Percentiles rank a stretch among this genome's conserved stretches.
These are phyloP conservation scores for Phanerochaete sordida DNA, from an alignment of 768 basidiomycete species.

Conservation along the genomic window DNA sequence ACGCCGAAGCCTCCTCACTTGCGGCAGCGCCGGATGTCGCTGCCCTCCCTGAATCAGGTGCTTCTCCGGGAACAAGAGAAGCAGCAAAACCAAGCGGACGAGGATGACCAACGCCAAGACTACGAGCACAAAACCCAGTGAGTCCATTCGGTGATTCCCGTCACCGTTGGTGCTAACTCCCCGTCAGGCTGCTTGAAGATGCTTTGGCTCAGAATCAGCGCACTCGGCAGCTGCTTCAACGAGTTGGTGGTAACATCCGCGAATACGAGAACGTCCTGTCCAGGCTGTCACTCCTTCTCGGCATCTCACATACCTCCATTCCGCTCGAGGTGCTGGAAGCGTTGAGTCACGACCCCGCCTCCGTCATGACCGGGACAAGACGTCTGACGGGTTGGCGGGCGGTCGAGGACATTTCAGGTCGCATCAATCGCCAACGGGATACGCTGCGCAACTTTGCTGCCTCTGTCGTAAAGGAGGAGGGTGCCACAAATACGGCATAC, in stretches of 20 bases:
- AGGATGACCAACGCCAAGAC: constrained; percentile 45
- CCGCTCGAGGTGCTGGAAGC: constrained; percentile 70
- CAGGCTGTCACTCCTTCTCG: constrained; percentile 46
- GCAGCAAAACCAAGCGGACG: constrained; percentile 40
- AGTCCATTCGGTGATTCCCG: constrained; percentile 17
- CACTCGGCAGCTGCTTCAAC: constrained; percentile 66
- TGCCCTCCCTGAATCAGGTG: constrained; percentile 25
- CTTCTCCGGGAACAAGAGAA: constrained; percentile 29
- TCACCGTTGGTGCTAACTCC: background rate
- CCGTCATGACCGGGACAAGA: constrained; percentile 65
- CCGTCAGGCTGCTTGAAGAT: constrained; percentile 55
- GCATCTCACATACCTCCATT: constrained; percentile 43
- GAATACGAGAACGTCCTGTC: constrained; percentile 64
- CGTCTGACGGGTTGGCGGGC: constrained; percentile 62
- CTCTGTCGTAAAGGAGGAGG: constrained; percentile 3
- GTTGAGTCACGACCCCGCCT: constrained; percentile 72
- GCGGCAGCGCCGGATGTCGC: constrained; percentile 28
- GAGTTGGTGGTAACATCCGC: constrained; percentile 54
- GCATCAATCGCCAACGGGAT: constrained; percentile 58
- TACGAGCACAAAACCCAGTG: constrained; percentile 60
- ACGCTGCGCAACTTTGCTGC: constrained; percentile 20
- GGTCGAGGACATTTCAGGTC: constrained; percentile 71
- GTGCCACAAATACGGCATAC: constrained; percentile 32
- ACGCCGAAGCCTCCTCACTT: constrained; percentile 2
- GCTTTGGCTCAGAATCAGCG: constrained; percentile 58